Percentiles rank a stretch among this genome's conserved stretches.
Evolutionary conservation across 1,284 basidiomycete genomes (phyloP).

Genomic region (Omphalotus olearius): DNA sequence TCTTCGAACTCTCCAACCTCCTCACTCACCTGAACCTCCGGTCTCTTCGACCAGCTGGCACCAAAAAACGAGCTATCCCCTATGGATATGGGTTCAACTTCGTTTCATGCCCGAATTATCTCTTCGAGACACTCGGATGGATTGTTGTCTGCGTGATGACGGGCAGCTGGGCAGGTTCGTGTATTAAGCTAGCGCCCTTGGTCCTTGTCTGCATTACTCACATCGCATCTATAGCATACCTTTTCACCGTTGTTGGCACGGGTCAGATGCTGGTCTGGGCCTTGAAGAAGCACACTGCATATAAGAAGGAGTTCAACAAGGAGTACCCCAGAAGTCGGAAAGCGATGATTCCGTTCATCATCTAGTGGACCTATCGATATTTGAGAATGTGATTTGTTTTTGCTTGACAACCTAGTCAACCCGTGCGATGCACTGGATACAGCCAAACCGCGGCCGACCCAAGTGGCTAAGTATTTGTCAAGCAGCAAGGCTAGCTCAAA

Average conservation of each 20-base stretch:
- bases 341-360: constrained; percentile 76
- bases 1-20: constrained; percentile 86
- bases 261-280: constrained; percentile 89
- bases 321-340: constrained; percentile 64
- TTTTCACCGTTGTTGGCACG: constrained; percentile 69
- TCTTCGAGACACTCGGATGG: constrained; percentile 88
- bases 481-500: too few relatives aligned
- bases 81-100: constrained; percentile 83
- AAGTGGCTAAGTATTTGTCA: too few relatives aligned
- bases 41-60: constrained; percentile 78
- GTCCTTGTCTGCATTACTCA: neutral
- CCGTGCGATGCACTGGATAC: too few relatives aligned
- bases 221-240: constrained; percentile 42
- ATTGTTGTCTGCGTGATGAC: constrained; percentile 75
- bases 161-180: constrained; percentile 66
- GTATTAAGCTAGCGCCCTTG: neutral
- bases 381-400: too few relatives aligned
- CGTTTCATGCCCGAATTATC: constrained; percentile 93
- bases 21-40: constrained; percentile 82
- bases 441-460: too few relatives aligned
- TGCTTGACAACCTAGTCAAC: too few relatives aligned
- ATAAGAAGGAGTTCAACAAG: constrained; percentile 89
- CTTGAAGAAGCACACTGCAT: constrained; percentile 84
- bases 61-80: constrained; percentile 81
- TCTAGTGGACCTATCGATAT: constrained; percentile 19